Evolutionary conservation across 805 yeast species (phyloP).

Genomic region (Candida suzukii): DNA sequence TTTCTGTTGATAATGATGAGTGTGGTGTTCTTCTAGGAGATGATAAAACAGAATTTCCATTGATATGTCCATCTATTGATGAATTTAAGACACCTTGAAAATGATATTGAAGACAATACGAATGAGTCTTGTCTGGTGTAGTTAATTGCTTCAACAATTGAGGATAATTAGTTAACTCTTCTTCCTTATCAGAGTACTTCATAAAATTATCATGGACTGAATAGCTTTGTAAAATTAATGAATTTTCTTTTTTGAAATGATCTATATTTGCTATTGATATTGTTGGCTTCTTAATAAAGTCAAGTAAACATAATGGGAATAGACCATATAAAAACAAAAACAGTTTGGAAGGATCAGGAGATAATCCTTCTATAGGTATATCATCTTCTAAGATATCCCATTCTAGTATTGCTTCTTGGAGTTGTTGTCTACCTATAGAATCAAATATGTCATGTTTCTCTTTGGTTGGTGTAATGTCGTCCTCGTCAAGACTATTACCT

Average conservation of each 20-base stretch:
- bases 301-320: background rate
- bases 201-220: constrained; percentile 1
- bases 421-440: background rate
- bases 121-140: background rate
- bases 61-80: background rate
- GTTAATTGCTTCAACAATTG: background rate
- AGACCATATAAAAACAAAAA: constrained; percentile 1
- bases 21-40: background rate
- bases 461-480: constrained; percentile 2
- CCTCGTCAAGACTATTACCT: too few species aligned
- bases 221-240: background rate
- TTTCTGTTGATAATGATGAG: background rate
- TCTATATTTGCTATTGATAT: background rate
- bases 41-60: background rate
- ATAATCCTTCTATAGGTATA: background rate
- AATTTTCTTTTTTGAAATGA: constrained; percentile 1
- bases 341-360: background rate
- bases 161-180: background rate
- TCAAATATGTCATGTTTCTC: constrained; percentile 1
- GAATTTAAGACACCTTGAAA: background rate
- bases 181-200: background rate
- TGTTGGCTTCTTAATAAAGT: constrained; percentile 13
- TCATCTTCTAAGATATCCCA: constrained; percentile 1
- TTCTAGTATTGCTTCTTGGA: background rate
- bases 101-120: background rate